A percentile compares a stretch with the other conserved stretches of the same genome.
These are phyloP conservation scores for Alisma plantagoaquatica DNA, from an alignment of 106 monocot genomes.

Conservation along the genomic window DNA sequence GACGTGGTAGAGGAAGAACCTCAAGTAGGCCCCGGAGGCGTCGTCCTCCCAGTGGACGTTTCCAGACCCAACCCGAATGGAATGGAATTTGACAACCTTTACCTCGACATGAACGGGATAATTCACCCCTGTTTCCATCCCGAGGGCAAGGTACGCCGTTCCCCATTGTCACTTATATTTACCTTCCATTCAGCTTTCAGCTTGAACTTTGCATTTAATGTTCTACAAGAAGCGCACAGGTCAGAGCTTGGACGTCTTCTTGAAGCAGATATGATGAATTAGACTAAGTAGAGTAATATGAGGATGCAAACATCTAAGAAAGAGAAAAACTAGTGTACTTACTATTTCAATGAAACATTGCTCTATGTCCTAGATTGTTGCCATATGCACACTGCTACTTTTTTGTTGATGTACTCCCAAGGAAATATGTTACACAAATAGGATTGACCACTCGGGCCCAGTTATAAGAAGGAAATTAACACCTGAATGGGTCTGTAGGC, in stretches of 20 bases:
- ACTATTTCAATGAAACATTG: too few species aligned
- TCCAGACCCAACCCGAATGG: constrained; percentile 6
- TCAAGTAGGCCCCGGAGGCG: not conserved
- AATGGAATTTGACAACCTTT: too few species aligned
- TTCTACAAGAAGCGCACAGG: not conserved
- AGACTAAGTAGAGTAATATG: not conserved
- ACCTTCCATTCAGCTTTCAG: not conserved
- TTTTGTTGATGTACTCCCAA: too few species aligned
- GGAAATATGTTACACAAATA: too few species aligned
- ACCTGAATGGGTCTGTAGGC: too few species aligned
- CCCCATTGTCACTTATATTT: not conserved
- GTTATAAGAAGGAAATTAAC: too few species aligned
- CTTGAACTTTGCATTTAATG: not conserved
- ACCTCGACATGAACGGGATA: too few species aligned
- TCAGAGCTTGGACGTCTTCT: not conserved
- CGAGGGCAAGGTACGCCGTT: constrained; percentile 49
- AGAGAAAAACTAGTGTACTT: not conserved
- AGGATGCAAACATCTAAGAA: not conserved
- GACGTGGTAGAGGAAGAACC: constrained; percentile 13
- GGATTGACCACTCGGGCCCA: too few species aligned
- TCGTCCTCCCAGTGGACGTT: not conserved
- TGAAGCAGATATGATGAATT: not conserved
- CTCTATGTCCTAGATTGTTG: too few species aligned
- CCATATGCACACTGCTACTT: too few species aligned
- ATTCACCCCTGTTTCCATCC: constrained; percentile 99